These are phyloP conservation scores for Cadophora gregata DNA, from an alignment of 2,329 filamentous ascomycete species.

Conservation along the genomic window DNA sequence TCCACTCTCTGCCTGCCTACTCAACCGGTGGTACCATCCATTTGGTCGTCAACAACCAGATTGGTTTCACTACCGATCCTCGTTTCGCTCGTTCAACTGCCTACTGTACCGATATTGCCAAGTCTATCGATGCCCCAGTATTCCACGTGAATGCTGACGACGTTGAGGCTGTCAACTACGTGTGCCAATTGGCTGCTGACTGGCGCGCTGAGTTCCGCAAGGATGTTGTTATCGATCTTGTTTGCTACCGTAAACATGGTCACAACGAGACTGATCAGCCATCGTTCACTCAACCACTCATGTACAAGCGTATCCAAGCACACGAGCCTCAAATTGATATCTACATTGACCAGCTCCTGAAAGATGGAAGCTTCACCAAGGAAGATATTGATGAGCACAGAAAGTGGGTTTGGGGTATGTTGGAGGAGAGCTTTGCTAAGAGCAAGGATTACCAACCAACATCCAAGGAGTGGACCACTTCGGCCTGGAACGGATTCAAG, in stretches of 20 bases:
- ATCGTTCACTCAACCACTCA: conserved; percentile 98
- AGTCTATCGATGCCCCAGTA: conserved; percentile 96
- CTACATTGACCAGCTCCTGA: conserved; percentile 88
- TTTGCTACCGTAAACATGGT: conserved; percentile 98
- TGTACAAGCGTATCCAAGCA: conserved; percentile 96
- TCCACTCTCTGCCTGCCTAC: conserved; percentile 94
- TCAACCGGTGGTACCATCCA: conserved; percentile 98
- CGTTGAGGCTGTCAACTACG: conserved; percentile 97
- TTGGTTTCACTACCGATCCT: conserved; percentile 98
- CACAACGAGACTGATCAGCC: conserved; percentile 99
- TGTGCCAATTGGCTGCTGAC: conserved; percentile 95
- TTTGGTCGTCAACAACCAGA: conserved; percentile 99
- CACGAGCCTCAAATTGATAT: conserved; percentile 87
- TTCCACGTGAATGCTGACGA: conserved; percentile 99
- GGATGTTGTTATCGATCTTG: conserved; percentile 96
- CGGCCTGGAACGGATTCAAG: conserved; percentile 99
- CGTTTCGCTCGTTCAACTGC: conserved; percentile 96
- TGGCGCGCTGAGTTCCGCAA: conserved; percentile 99
- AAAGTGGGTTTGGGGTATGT: conserved; percentile 99
- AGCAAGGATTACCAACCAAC: conserved; percentile 98
- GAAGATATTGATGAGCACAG: conserved; percentile 99
- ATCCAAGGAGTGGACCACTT: conserved; percentile 97
- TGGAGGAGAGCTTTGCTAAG: conserved; percentile 95
- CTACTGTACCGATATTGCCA: conserved; percentile 99
- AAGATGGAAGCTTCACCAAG: conserved; percentile 94